Evolutionary conservation across 2,329 filamentous ascomycete species (phyloP).

Genomic region (Calcarisporium arbuscula): DNA sequence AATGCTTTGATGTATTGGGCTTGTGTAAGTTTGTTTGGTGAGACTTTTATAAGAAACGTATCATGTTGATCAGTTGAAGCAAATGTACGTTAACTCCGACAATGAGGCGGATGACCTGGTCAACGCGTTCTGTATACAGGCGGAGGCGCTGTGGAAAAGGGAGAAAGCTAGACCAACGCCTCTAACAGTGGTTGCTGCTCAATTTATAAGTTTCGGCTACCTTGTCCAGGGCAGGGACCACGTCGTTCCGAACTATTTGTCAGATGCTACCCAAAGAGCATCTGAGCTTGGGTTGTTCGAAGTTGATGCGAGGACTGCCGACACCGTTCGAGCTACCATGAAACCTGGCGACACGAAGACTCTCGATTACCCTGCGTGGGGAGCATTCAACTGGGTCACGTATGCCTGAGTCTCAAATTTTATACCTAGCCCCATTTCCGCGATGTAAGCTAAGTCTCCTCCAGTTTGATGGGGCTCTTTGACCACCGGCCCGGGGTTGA

Average conservation of each 20-base stretch:
- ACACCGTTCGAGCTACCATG: constrained; percentile 9
- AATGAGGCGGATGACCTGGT: constrained; percentile 12
- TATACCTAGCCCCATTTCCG: too few species aligned
- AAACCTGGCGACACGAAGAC: constrained; percentile 6
- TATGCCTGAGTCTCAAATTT: constrained; percentile 18
- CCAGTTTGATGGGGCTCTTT: too few species aligned
- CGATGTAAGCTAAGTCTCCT: too few species aligned
- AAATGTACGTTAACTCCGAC: constrained; percentile 29
- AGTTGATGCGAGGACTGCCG: constrained; percentile 2
- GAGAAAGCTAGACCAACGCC: constrained; percentile 15
- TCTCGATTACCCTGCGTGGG: constrained; percentile 20
- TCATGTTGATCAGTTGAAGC: constrained; percentile 16
- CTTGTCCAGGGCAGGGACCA: constrained; percentile 29
- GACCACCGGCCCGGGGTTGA: constrained; percentile 3
- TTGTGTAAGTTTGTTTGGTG: constrained; percentile 20
- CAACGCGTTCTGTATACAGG: constrained; percentile 18
- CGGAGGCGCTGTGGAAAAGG: constrained; percentile 18
- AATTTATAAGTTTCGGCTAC: constrained; percentile 26
- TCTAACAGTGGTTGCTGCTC: constrained; percentile 22
- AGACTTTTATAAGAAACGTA: neutral
- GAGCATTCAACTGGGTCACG: constrained; percentile 31
- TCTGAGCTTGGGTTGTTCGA: constrained; percentile 23
- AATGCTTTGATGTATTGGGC: constrained; percentile 27
- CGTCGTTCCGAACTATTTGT: constrained; percentile 22
- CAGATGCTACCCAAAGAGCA: constrained; percentile 22